These are phyloP conservation scores for Chlorella variabilis DNA, from an alignment of 163 green algal genomes.

Conservation along the genomic window DNA sequence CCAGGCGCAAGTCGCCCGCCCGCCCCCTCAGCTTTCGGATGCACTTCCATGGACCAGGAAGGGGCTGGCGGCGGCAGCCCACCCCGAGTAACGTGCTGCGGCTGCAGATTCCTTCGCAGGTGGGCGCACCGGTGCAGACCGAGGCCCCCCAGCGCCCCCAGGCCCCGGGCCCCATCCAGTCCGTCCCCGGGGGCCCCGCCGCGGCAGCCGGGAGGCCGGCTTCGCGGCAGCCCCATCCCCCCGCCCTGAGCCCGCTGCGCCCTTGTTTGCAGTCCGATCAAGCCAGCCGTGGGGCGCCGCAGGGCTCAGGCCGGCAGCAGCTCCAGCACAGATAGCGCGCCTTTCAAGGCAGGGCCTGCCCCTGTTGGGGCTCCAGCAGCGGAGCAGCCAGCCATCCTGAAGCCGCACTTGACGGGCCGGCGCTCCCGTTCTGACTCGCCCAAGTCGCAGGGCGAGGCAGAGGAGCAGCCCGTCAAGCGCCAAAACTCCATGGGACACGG, in stretches of 20 bases:
- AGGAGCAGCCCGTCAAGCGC: conserved; percentile 31
- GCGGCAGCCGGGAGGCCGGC: not conserved
- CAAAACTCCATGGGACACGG: conserved; percentile 47
- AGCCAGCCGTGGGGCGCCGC: not conserved
- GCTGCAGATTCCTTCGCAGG: conserved; percentile 30
- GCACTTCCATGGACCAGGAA: conserved; percentile 11
- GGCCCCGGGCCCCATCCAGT: too few species aligned
- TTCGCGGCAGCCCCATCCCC: conserved; percentile 3
- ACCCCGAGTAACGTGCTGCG: conserved; percentile 3
- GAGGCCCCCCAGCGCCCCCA: not conserved
- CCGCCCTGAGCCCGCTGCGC: not conserved
- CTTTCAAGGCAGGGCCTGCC: not conserved
- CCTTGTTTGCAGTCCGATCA: conserved; percentile 15
- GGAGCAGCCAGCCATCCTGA: conserved; percentile 28
- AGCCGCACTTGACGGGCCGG: conserved; percentile 19
- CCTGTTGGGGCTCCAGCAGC: not conserved
- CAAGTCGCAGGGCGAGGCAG: conserved; percentile 1
- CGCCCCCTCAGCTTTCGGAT: not conserved
- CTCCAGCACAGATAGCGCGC: conserved; percentile 9
- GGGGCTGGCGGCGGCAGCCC: conserved; percentile 4
- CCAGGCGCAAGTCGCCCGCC: too few species aligned
- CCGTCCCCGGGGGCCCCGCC: not conserved
- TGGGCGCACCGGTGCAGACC: not conserved
- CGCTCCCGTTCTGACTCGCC: conserved; percentile 38
- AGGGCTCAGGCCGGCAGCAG: conserved; percentile 3